Percentiles rank a stretch among this genome's conserved stretches.
Evolutionary conservation across 1,284 basidiomycete species (phyloP).

Genomic region (Apiotrichum gamsii): DNA sequence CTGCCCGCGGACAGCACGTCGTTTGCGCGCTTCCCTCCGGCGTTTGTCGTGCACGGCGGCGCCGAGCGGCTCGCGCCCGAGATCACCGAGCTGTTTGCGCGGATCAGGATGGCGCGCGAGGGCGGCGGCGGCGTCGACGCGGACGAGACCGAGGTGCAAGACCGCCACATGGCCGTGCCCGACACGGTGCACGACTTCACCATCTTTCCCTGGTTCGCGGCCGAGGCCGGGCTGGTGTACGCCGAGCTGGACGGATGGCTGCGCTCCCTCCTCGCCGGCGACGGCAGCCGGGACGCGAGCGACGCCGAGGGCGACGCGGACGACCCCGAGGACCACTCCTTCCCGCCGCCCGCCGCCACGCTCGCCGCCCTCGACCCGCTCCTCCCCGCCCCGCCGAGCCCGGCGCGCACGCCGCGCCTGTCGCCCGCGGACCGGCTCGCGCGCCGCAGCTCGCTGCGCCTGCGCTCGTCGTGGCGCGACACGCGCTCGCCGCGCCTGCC

Average conservation of each 20-base stretch:
- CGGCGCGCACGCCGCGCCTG: background rate
- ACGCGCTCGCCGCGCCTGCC: slow-evolving; percentile 24
- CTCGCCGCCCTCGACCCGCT: background rate
- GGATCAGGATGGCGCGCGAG: slow-evolving; percentile 23
- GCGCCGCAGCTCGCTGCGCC: background rate
- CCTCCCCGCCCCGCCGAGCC: slow-evolving; percentile 1
- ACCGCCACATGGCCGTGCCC: slow-evolving; percentile 21
- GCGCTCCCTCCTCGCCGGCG: slow-evolving; percentile 19
- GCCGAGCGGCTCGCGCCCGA: slow-evolving; percentile 37
- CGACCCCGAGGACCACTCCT: slow-evolving; percentile 5
- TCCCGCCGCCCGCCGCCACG: slow-evolving; percentile 2
- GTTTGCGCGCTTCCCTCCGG: slow-evolving; percentile 35
- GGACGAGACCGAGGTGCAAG: too few relatives aligned
- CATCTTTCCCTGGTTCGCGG: slow-evolving; percentile 41
- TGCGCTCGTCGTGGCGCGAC: slow-evolving; percentile 11
- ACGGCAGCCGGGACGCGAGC: background rate
- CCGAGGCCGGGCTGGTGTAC: slow-evolving; percentile 32
- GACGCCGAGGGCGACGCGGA: slow-evolving; percentile 9
- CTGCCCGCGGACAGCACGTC: slow-evolving; percentile 15
- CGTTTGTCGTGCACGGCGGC: slow-evolving; percentile 36
- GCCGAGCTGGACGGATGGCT: slow-evolving; percentile 39
- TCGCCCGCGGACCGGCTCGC: background rate
- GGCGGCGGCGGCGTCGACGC: background rate
- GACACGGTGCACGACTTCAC: slow-evolving; percentile 43
- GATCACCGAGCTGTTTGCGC: slow-evolving; percentile 28